A percentile compares a stretch with the other conserved stretches of the same genome.
These are phyloP conservation scores for Paramyrothecium roridum DNA, from an alignment of 2,329 filamentous ascomycete genomes.

Conservation along the genomic window DNA sequence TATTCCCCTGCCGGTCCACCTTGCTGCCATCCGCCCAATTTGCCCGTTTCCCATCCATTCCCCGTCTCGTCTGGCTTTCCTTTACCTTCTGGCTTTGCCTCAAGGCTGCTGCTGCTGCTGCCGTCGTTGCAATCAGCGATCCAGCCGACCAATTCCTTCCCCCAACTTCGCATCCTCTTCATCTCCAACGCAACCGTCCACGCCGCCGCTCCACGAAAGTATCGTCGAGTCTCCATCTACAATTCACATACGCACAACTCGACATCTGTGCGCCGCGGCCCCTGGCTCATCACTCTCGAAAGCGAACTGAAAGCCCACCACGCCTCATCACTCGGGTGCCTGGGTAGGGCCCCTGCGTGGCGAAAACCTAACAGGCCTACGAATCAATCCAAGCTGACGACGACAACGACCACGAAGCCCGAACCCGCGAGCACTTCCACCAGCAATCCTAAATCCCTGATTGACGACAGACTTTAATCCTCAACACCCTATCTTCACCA, in stretches of 20 bases:
- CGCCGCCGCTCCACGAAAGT: neutral
- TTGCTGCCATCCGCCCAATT: constrained; percentile 1
- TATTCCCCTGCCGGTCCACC: constrained; percentile 27
- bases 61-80: neutral
- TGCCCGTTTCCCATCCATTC: neutral
- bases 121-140: neutral
- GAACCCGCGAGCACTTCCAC: constrained; percentile 2
- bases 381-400: constrained; percentile 22
- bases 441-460: neutral
- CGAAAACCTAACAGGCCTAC: constrained; percentile 16
- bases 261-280: neutral
- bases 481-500: neutral
- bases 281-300: neutral
- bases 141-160: neutral
- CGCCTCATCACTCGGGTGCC: constrained; percentile 3
- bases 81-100: constrained; percentile 2
- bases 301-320: constrained; percentile 1
- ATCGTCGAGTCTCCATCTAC: constrained; percentile 9
- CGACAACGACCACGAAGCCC: constrained; percentile 13
- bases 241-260: constrained; percentile 3
- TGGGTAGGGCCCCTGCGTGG: constrained; percentile 15
- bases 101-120: constrained; percentile 1
- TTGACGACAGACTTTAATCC: neutral
- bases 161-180: too few species aligned
- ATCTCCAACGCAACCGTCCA: too few species aligned